Evolutionary conservation across 176 grass and related monocot species (phyloP).

Genomic region (Oryza australiensis): DNA sequence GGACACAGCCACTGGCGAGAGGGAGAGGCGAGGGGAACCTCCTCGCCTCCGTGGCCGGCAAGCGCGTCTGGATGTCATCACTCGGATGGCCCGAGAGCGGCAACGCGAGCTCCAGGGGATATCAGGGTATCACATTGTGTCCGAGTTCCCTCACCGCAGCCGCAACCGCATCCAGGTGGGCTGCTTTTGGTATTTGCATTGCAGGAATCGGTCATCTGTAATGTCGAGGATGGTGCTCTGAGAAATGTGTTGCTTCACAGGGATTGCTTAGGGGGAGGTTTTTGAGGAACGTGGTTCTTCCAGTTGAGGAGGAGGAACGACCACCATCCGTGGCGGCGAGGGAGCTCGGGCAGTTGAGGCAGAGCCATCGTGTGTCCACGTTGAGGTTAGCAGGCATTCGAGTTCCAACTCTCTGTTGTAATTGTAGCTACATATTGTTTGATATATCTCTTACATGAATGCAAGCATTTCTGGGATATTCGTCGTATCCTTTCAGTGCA

Average conservation of each 20-base stretch:
- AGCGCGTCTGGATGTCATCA: slow-evolving; percentile 78
- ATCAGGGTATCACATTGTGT: slow-evolving; percentile 73
- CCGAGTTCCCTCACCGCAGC: slow-evolving; percentile 72
- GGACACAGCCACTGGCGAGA: slow-evolving; percentile 25
- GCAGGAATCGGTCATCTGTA: background rate
- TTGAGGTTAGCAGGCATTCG: slow-evolving; percentile 52
- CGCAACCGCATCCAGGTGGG: slow-evolving; percentile 92
- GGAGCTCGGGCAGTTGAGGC: slow-evolving; percentile 84
- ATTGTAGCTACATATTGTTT: slow-evolving; percentile 4
- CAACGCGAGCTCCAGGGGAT: slow-evolving; percentile 87
- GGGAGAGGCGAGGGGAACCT: slow-evolving; percentile 62
- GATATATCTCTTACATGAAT: slow-evolving; percentile 1
- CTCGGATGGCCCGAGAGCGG: slow-evolving; percentile 73
- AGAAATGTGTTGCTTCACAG: slow-evolving; percentile 40
- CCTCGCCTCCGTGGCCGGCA: slow-evolving; percentile 79
- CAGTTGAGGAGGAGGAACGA: slow-evolving; percentile 70
- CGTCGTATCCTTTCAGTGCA: background rate
- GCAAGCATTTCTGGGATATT: background rate
- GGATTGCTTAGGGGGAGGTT: slow-evolving; percentile 91
- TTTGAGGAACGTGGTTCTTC: slow-evolving; percentile 56
- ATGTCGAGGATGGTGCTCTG: background rate
- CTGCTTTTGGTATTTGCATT: background rate
- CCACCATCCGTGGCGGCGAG: slow-evolving; percentile 67
- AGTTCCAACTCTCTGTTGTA: background rate
- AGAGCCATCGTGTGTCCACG: slow-evolving; percentile 67